These are phyloP conservation scores for Cyclotella kingstonii DNA, from an alignment of 108 stramenopile genomes.

Conservation along the genomic window DNA sequence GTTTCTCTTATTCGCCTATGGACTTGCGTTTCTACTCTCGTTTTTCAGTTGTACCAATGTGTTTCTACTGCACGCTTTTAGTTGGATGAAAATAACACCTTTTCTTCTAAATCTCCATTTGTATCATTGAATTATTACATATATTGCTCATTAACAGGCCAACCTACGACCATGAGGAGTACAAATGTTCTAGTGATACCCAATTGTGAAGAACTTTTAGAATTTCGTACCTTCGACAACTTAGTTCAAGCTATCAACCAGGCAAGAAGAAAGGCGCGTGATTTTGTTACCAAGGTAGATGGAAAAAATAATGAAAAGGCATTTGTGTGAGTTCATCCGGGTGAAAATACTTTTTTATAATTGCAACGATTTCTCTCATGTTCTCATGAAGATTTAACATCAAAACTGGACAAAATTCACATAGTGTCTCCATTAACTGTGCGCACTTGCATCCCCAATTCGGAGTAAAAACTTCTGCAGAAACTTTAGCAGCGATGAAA, in stretches of 20 bases:
- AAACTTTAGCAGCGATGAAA: conserved; percentile 57
- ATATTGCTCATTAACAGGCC: conserved; percentile 16
- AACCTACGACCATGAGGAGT: conserved; percentile 56
- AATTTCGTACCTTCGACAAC: conserved; percentile 59
- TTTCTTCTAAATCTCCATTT: no score
- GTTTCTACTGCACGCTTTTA: no score
- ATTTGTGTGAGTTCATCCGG: conserved; percentile 50
- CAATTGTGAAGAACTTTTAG: conserved; percentile 45
- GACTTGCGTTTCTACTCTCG: no score
- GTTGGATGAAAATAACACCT: no score
- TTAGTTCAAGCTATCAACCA: conserved; percentile 63
- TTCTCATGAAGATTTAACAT: neutral
- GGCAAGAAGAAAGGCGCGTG: conserved; percentile 66
- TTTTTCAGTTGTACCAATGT: no score
- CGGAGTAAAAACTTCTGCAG: conserved; percentile 59
- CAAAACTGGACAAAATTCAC: neutral
- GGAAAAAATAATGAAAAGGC: conserved; percentile 43
- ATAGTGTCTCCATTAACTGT: conserved; percentile 74
- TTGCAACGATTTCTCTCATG: no score
- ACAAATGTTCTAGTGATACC: conserved; percentile 82
- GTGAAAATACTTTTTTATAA: no score
- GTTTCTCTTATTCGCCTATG: no score
- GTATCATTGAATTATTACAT: no score
- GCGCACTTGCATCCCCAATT: conserved; percentile 84
- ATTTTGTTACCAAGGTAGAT: conserved; percentile 56